Evolutionary conservation across 768 basidiomycete species (phyloP).

Genomic region (Hericium coralloides): DNA sequence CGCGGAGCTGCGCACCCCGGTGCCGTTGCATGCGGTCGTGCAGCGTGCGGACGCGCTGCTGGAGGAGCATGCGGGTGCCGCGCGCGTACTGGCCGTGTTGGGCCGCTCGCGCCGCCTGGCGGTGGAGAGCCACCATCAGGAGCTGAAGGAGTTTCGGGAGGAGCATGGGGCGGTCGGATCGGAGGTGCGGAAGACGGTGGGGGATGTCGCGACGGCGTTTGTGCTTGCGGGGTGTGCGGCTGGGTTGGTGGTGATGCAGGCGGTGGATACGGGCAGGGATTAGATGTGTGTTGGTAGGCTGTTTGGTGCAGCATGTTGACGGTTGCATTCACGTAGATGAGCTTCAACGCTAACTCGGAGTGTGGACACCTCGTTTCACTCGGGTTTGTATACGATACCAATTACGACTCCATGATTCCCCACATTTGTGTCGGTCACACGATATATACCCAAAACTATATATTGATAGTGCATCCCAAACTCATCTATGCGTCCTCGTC

Average conservation of each 20-base stretch:
- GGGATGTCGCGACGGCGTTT: constrained; percentile 75
- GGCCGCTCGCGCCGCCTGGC: constrained; percentile 74
- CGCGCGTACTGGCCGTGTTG: constrained; percentile 49
- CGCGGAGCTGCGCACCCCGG: constrained; percentile 40
- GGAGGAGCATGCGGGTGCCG: constrained; percentile 7
- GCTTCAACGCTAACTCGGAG: too few relatives aligned
- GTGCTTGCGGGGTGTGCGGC: constrained; percentile 50
- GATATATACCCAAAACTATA: too few relatives aligned
- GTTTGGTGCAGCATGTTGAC: too few relatives aligned
- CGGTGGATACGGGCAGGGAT: constrained; percentile 14
- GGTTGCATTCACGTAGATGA: too few relatives aligned
- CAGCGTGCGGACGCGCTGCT: constrained; percentile 28
- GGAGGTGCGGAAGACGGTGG: constrained; percentile 76
- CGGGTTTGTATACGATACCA: too few relatives aligned
- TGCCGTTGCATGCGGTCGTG: constrained; percentile 49
- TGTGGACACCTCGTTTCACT: too few relatives aligned
- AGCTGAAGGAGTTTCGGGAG: constrained; percentile 56
- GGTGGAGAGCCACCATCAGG: constrained; percentile 60
- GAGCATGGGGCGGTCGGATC: constrained; percentile 44
- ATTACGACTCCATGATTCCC: too few relatives aligned
- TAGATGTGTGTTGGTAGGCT: not conserved
- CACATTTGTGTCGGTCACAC: too few relatives aligned
- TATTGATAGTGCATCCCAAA: too few relatives aligned
- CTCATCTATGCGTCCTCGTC: too few relatives aligned
- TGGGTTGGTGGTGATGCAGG: constrained; percentile 65